Conservation (phyloP, 176 grass and related monocot genomes). For the Ananas comosus region DNA sequence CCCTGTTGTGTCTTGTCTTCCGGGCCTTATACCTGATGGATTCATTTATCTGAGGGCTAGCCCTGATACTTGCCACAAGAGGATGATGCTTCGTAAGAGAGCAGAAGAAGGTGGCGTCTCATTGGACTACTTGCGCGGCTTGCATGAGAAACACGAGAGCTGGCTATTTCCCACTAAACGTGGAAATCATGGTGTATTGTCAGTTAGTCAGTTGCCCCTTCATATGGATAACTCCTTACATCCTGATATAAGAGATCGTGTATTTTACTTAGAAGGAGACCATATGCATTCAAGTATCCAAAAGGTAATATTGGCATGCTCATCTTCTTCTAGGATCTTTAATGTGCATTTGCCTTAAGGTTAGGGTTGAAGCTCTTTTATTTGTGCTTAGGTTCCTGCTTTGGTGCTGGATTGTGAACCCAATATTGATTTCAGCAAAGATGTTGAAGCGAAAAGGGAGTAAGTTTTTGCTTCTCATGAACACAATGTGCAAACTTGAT, state of each 20-base stretch:
- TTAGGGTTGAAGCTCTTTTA: conserved; percentile 12
- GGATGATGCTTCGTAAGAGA: conserved; percentile 83
- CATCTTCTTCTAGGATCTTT: neutral
- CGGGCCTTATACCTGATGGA: conserved; percentile 84
- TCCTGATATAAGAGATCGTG: conserved; percentile 67
- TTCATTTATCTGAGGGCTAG: conserved; percentile 96
- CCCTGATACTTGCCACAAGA: conserved; percentile 84
- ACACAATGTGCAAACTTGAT: too few relatives aligned
- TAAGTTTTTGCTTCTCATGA: conserved; percentile 28
- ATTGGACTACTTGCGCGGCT: conserved; percentile 72
- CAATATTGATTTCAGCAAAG: conserved; percentile 92
- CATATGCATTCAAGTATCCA: conserved; percentile 91
- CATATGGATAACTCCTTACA: conserved; percentile 50
- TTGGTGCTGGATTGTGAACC: conserved; percentile 90
- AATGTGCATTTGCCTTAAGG: neutral
- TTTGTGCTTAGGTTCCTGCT: conserved; percentile 66
- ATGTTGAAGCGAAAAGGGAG: conserved; percentile 72
- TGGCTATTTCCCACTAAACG: conserved; percentile 72
- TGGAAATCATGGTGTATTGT: conserved; percentile 41
- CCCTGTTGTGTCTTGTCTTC: conserved; percentile 78
- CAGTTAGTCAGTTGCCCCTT: conserved; percentile 56
- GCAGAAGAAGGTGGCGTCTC: conserved; percentile 81
- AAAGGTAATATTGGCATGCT: conserved; percentile 39
- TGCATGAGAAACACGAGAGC: conserved; percentile 97
- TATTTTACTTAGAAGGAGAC: conserved; percentile 83